Evolutionary conservation across 768 basidiomycete genomes (phyloP).

Genomic region (Lentinula edodes): DNA sequence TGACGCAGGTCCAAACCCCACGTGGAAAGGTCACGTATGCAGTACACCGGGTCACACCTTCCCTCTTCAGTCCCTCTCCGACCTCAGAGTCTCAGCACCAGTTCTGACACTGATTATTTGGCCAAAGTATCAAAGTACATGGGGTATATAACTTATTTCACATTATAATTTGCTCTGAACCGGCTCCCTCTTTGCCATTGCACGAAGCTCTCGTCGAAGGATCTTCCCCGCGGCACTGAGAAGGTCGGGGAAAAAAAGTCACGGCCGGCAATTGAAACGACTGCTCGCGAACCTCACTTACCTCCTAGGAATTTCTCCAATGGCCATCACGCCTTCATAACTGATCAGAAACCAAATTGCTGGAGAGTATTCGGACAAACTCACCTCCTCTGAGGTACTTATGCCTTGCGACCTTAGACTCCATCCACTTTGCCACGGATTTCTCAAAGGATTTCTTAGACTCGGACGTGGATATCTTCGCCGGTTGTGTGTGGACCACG

Average conservation of each 20-base stretch:
- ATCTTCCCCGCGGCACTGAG: conserved; percentile 84
- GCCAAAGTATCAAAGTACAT: too few relatives aligned
- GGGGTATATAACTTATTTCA: not conserved
- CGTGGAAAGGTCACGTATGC: not conserved
- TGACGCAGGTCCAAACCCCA: not conserved
- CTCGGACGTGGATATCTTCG: conserved; percentile 23
- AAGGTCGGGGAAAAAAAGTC: not conserved
- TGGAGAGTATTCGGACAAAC: conserved; percentile 4
- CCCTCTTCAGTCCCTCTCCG: not conserved
- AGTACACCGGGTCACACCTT: not conserved
- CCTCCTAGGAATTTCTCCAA: conserved; percentile 69
- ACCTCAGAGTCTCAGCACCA: not conserved
- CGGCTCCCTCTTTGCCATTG: conserved; percentile 54
- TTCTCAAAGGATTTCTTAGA: conserved; percentile 39
- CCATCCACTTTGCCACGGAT: conserved; percentile 62
- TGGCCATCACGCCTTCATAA: conserved; percentile 51
- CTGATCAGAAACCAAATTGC: not conserved
- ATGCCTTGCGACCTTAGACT: conserved; percentile 63
- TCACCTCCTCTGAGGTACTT: conserved; percentile 73
- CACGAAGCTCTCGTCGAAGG: conserved; percentile 69
- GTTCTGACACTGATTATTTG: too few relatives aligned
- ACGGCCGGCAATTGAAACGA: not conserved
- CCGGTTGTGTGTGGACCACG: conserved; percentile 46
- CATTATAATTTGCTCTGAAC: not conserved
- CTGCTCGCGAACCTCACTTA: conserved; percentile 16